Evolutionary conservation across 495 filamentous ascomycete species (phyloP).

Genomic region (Thermothielavioides terrestris): DNA sequence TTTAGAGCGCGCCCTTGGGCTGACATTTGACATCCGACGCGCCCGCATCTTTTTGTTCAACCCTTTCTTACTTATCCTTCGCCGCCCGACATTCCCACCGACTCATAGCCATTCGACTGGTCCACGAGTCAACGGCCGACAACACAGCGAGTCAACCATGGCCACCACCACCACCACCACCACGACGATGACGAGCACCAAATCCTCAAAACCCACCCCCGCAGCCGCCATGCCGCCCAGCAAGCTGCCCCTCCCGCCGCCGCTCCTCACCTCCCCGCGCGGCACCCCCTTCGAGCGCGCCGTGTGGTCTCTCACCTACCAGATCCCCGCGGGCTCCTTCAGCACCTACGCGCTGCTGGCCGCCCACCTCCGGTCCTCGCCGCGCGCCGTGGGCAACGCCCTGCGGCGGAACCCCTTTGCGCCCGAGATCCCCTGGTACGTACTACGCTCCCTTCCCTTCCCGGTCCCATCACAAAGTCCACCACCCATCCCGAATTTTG

Average conservation of each 20-base stretch:
- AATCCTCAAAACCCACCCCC: neutral
- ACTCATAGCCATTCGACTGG: neutral
- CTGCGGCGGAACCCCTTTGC: slow-evolving; percentile 64
- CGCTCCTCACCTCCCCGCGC: slow-evolving; percentile 18
- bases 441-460: neutral
- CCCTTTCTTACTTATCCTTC: neutral
- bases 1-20: slow-evolving; percentile 16
- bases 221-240: neutral
- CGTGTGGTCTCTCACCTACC: slow-evolving; percentile 57
- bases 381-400: slow-evolving; percentile 73
- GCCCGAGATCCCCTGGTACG: slow-evolving; percentile 46
- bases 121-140: neutral
- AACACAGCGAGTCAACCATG: neutral
- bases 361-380: slow-evolving; percentile 55
- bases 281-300: slow-evolving; percentile 49
- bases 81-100: neutral
- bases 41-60: neutral
- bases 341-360: slow-evolving; percentile 68
- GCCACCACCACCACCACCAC: neutral
- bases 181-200: neutral
- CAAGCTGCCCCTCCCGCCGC: slow-evolving; percentile 6
- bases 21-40: slow-evolving; percentile 9
- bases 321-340: slow-evolving; percentile 61
- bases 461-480: neutral
- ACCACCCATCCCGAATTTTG: neutral